Conservation (phyloP, 2,329 filamentous ascomycete genomes). For the Dactylonectria macrodidyma region DNA sequence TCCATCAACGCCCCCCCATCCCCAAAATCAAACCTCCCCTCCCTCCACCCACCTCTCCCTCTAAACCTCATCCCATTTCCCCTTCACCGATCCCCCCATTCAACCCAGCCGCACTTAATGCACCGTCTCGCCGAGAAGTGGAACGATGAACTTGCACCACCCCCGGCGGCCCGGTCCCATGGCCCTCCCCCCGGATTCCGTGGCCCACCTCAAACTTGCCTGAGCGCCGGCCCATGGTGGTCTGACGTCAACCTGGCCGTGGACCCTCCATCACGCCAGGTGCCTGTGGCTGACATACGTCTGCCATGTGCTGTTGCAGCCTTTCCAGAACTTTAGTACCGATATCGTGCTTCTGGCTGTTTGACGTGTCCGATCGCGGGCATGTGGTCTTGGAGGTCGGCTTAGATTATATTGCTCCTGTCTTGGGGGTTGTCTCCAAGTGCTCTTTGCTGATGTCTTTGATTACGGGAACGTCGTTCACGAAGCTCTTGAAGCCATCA, state of each 20-base stretch:
- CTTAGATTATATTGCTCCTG: not conserved
- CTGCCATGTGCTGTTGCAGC: constrained; percentile 7
- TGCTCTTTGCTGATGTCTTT: not conserved
- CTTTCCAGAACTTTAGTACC: not conserved
- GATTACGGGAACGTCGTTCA: not conserved
- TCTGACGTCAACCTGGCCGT: constrained; percentile 35
- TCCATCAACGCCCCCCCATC: not conserved
- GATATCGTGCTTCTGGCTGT: not conserved
- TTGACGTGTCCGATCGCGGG: not conserved
- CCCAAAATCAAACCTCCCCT: not conserved
- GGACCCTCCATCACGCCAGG: constrained; percentile 37
- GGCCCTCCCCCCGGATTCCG: not conserved
- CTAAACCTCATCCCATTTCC: not conserved
- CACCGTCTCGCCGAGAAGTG: constrained; percentile 25
- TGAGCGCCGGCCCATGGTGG: constrained; percentile 46
- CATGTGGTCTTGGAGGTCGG: not conserved
- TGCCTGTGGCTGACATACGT: constrained; percentile 38
- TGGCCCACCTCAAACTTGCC: constrained; percentile 30
- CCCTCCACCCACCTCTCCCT: not conserved
- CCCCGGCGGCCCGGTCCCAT: constrained; percentile 14
- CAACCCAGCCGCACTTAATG: not conserved
- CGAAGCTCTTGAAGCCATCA: not conserved
- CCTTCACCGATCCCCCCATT: not conserved
- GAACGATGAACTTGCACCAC: constrained; percentile 19
- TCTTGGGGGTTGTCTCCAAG: not conserved